Percentiles rank a stretch among this genome's conserved stretches.
phyloP scores from a whole-genome alignment of 108 stramenopile genomes.

The Phaeodactylum tricornutum region DNA sequence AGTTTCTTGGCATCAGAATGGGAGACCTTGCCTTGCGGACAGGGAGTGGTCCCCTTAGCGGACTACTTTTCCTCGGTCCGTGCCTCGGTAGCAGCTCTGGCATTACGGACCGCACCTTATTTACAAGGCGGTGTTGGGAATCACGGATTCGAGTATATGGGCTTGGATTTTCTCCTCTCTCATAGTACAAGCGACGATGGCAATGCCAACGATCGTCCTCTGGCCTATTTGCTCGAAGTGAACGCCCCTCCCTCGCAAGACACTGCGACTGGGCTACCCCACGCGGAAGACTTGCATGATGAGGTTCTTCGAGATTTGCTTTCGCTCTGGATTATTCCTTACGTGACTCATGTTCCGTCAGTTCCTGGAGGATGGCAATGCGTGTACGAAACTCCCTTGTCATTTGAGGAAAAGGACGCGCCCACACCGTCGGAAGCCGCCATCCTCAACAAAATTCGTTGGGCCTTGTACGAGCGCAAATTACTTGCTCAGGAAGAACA shows the following conservation, averaged over 20 bases:
- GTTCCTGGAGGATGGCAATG: conserved; percentile 54
- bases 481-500: conserved; percentile 6
- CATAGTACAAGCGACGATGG: conserved; percentile 13
- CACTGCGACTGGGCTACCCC: conserved; percentile 69
- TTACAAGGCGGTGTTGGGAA: conserved; percentile 61
- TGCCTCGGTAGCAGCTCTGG: conserved; percentile 41
- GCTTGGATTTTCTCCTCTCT: conserved; percentile 74
- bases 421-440: conserved; percentile 66
- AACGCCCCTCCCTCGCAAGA: conserved; percentile 85
- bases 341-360: conserved; percentile 8
- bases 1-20: conserved; percentile 23
- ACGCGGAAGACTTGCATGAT: conserved; percentile 73
- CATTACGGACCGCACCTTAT: conserved; percentile 33
- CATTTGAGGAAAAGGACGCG: background rate
- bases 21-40: conserved; percentile 3
- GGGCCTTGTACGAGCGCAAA: conserved; percentile 66
- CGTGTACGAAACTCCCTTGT: conserved; percentile 14
- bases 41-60: conserved; percentile 33
- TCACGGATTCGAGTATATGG: conserved; percentile 79
- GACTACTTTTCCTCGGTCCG: conserved; percentile 58
- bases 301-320: conserved; percentile 66
- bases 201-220: conserved; percentile 4
- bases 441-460: conserved; percentile 68
- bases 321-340: conserved; percentile 61
- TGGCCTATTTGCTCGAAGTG: conserved; percentile 73